phyloP scores from a whole-genome alignment of 371 early-diverging fungal species.

The Apophysomyces sp. region DNA sequence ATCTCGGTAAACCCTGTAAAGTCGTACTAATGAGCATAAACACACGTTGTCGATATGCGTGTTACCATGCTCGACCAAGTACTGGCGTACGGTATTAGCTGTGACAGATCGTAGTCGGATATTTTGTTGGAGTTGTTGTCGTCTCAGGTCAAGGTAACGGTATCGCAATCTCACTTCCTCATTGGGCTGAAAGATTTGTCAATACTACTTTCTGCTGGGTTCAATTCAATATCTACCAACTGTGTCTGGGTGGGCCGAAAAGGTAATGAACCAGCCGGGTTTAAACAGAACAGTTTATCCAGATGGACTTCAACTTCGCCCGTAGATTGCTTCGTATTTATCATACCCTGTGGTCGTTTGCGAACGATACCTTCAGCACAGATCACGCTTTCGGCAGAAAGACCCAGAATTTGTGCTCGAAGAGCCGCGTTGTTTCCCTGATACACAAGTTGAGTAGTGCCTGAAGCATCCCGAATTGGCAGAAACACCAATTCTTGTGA shows the following conservation, averaged over 20 bases:
- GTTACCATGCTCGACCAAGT: constrained; percentile 56
- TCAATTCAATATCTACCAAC: constrained; percentile 44
- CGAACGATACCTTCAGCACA: constrained; percentile 63
- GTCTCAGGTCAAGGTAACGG: constrained; percentile 84
- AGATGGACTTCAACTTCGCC: constrained; percentile 78
- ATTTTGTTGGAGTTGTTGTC: constrained; percentile 72
- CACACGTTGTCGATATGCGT: background rate
- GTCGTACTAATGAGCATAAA: background rate
- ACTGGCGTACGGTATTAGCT: constrained; percentile 66
- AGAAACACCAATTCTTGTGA: constrained; percentile 66
- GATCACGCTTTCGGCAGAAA: constrained; percentile 67
- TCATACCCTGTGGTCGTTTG: constrained; percentile 49
- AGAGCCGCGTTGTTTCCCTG: constrained; percentile 20
- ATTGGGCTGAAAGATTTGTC: constrained; percentile 54
- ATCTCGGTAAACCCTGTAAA: constrained; percentile 78
- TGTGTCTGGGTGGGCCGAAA: constrained; percentile 64
- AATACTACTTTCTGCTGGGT: background rate
- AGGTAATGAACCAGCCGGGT: constrained; percentile 68
- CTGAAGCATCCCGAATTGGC: constrained; percentile 68
- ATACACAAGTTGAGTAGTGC: constrained; percentile 66
- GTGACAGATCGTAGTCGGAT: constrained; percentile 68
- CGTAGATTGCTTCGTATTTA: constrained; percentile 50
- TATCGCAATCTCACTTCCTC: constrained; percentile 81
- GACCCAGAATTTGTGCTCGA: constrained; percentile 37
- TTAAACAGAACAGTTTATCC: constrained; percentile 61